A percentile compares a stretch with the other conserved stretches of the same genome.
These are phyloP conservation scores for Annulohypoxylon nitens DNA, from an alignment of 495 filamentous ascomycete genomes.

Conservation along the genomic window DNA sequence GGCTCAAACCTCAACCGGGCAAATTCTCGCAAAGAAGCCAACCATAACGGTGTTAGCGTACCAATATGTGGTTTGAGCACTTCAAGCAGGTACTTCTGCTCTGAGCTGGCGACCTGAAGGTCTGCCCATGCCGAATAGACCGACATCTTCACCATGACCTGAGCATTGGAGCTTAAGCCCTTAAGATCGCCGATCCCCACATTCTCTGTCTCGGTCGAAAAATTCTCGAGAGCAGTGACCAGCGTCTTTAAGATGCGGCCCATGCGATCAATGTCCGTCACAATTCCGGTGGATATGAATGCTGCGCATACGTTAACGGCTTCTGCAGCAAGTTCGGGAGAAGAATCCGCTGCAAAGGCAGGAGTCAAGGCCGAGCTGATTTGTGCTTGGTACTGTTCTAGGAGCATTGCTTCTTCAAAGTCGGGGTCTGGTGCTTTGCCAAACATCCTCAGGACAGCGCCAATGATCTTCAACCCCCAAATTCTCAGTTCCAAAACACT, in stretches of 20 bases:
- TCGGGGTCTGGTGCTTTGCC: constrained; percentile 96
- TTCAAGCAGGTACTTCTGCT: constrained; percentile 88
- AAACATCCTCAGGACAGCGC: constrained; percentile 94
- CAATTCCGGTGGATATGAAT: constrained; percentile 96
- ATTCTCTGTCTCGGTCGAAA: constrained; percentile 84
- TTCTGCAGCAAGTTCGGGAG: constrained; percentile 92
- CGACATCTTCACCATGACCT: constrained; percentile 98
- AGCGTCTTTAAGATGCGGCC: constrained; percentile 94
- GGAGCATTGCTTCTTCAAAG: constrained; percentile 91
- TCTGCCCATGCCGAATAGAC: constrained; percentile 99
- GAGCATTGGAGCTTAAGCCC: constrained; percentile 93
- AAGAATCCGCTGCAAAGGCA: constrained; percentile 95
- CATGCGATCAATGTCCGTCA: constrained; percentile 98
- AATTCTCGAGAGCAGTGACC: constrained; percentile 92
- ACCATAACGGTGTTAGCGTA: constrained; percentile 90
- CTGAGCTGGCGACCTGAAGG: constrained; percentile 93
- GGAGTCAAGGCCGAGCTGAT: constrained; percentile 97
- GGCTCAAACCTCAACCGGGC: constrained; percentile 95
- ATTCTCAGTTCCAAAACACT: constrained; percentile 90
- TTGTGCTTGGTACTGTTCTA: constrained; percentile 98
- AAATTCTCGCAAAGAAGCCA: constrained; percentile 93
- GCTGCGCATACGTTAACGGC: constrained; percentile 98
- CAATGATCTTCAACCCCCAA: constrained; percentile 91
- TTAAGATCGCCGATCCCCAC: constrained; percentile 93
- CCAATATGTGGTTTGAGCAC: constrained; percentile 92